Conservation (phyloP, 192 early-diverging fungal species). For the Gaertneriomyces sp. region DNA sequence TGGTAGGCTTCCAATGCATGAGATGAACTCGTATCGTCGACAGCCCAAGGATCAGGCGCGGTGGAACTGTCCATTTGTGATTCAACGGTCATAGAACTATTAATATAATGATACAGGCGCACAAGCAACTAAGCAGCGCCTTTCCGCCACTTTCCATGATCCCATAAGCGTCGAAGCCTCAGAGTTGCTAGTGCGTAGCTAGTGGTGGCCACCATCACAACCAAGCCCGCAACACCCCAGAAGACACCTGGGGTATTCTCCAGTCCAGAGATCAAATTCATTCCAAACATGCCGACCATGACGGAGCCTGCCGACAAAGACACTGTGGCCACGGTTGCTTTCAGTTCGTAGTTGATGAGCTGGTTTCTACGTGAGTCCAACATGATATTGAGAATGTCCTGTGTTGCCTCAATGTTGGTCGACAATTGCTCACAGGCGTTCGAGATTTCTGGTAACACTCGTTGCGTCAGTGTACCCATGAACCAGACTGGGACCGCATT, state of each 20-base stretch:
- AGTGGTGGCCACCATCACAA: not conserved
- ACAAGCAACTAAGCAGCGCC: too few relatives aligned
- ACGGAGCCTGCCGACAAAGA: slow-evolving; percentile 72
- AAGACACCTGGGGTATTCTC: slow-evolving; percentile 72
- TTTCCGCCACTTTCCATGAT: too few relatives aligned
- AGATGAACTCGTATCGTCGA: not conserved
- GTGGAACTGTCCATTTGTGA: slow-evolving; percentile 11
- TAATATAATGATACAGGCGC: too few relatives aligned
- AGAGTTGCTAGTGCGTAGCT: not conserved
- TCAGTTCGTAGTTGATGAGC: slow-evolving; percentile 78
- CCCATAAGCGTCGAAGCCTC: not conserved
- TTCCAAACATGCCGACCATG: slow-evolving; percentile 77
- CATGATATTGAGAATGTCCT: slow-evolving; percentile 80
- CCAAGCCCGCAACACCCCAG: slow-evolving; percentile 42
- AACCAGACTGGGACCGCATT: not conserved
- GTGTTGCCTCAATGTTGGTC: slow-evolving; percentile 66
- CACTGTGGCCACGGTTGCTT: slow-evolving; percentile 75
- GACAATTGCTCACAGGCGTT: slow-evolving; percentile 53
- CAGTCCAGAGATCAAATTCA: slow-evolving; percentile 79
- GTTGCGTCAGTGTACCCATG: slow-evolving; percentile 6
- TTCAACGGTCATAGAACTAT: too few relatives aligned
- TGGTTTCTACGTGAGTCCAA: slow-evolving; percentile 82
- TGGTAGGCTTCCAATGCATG: slow-evolving; percentile 4
- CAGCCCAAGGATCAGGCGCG: not conserved
- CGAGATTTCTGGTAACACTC: slow-evolving; percentile 21